Evolutionary conservation across 768 basidiomycete genomes (phyloP), one percentile per base, ranked within the genome.

Genomic region (Rhizopogon vesiculosus): DNA sequence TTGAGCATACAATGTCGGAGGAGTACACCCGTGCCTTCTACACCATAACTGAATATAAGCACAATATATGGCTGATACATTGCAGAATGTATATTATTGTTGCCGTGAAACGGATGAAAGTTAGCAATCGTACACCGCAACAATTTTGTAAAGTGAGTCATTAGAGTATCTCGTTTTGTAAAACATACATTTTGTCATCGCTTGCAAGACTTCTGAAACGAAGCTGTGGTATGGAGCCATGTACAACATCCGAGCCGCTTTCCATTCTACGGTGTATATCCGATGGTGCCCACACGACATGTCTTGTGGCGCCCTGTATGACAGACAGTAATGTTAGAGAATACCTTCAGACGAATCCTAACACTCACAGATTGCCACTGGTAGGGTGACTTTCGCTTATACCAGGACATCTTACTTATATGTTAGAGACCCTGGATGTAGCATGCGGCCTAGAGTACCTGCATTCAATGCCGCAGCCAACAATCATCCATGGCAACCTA

Each of bases 301-400:
- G 64, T 35, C 62, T 78, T 15, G 67, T 77, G 41, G 77, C 76
- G 3, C 76, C 66, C 25, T 76, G 74, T 72, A 74, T 75, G 74
- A 51, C 62, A 9, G 62, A 68, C 4, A 70, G 71, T 13, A 65
- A 69, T 19, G 54, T 76, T 5, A 58, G 43, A 28, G 43, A 63
- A 2, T 76, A 69, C 59, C 65, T 77, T 25, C 42, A 59, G 42
- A 4, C 3, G 13, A 60, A 69, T 22, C 62, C 68, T 10, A 12
- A 48, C 2, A 64, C 57, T 42, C 60, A 64, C 54, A 64, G 71
- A 45, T 55, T 66, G 29, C 58, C 57, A 25, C 58, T 77, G 61
- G 76, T 76, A 58, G 67, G 42, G 38, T 28, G 29, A 33, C 42
- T 7, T 53, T 29, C 12, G 19, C 13, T 25, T 10, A 60, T 10